Base-by-base conservation (phyloP, 352 stramenopile genomes). In the Phytophthora lateralis region DNA sequence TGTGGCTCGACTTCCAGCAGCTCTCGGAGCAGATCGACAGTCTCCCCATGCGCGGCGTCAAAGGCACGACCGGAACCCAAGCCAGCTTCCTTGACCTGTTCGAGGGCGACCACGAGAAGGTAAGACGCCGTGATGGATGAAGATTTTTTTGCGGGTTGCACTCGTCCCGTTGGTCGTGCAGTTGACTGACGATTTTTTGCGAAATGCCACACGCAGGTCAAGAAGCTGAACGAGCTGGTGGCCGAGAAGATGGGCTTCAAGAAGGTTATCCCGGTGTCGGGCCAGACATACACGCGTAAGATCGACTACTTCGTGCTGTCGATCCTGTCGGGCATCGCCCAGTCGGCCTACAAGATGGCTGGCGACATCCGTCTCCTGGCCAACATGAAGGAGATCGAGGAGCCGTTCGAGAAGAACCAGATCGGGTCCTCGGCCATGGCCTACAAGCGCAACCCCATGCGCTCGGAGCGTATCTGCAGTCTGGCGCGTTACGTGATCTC, bases 391-490 rank as follows among this genome's bases (percentile, higher is more conserved):
- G 97, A 99, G 76, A 98, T 99, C 21, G 96, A 99, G 56, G 91
- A 97, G 69, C 89, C 89, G 35, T 96, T 97, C 55, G 90, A 94
- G 71, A 96, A 96, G 80, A 96, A 96, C 76, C 87, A 96, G 75
- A 99, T 99, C 65, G 97, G 97, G 9, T 98, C 93, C 29, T 98
- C 91, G 34, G 97, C 97, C 45, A 99, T 99, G 97, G 97, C 97
- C 0, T 99, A 99, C 93, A 99, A 99, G 84, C 93, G 97, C 59
- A 99, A 99, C 84, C 97, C 97, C 45, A 99, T 99, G 97, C 91
- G 97, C 43, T 98, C 83, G 49, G 97, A 99, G 76, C 91, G 97
- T 63, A 97, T 98, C 49, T 99, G 97, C 76, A 99, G 93, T 70
- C 74, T 99, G 15, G 90, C 96, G 41, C 88, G 97, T 66, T 99